phyloP scores from a whole-genome alignment of 345 rosid genomes.

The Corymbia maculata region DNA sequence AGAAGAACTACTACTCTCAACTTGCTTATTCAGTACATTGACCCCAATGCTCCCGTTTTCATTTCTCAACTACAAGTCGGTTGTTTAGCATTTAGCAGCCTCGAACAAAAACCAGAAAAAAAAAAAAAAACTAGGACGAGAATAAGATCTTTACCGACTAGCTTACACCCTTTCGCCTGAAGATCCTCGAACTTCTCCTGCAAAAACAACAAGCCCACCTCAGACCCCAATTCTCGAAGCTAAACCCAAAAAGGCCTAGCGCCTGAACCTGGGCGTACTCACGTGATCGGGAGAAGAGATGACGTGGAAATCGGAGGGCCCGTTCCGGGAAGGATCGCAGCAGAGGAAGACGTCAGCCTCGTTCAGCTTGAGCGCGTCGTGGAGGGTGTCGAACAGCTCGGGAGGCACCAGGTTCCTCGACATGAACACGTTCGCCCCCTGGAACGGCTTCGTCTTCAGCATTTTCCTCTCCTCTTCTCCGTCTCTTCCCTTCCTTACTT shows the following conservation, averaged over 20 bases:
- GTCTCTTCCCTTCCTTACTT: no score
- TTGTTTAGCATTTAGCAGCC: background rate
- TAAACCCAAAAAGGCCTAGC: background rate
- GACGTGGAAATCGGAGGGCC: conserved; percentile 65
- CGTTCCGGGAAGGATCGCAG: conserved; percentile 84
- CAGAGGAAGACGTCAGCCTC: conserved; percentile 85
- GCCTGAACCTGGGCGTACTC: background rate
- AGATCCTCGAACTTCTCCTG: conserved; percentile 94
- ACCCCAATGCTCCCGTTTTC: background rate
- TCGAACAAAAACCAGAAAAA: background rate
- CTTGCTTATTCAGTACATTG: background rate
- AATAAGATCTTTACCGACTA: conserved; percentile 49
- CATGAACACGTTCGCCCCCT: conserved; percentile 68
- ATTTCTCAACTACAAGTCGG: background rate
- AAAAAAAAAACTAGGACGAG: background rate
- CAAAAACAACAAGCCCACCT: background rate
- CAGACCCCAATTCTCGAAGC: background rate
- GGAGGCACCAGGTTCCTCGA: conserved; percentile 84
- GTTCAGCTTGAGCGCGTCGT: conserved; percentile 73
- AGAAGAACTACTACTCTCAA: background rate
- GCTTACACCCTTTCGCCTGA: conserved; percentile 67
- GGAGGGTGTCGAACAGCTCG: conserved; percentile 75
- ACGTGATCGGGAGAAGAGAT: conserved; percentile 78
- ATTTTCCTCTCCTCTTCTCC: background rate
- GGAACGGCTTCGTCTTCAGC: conserved; percentile 60